Evolutionary conservation across 106 monocot genomes (phyloP).

Genomic region (Dactylorhiza incarnata): DNA sequence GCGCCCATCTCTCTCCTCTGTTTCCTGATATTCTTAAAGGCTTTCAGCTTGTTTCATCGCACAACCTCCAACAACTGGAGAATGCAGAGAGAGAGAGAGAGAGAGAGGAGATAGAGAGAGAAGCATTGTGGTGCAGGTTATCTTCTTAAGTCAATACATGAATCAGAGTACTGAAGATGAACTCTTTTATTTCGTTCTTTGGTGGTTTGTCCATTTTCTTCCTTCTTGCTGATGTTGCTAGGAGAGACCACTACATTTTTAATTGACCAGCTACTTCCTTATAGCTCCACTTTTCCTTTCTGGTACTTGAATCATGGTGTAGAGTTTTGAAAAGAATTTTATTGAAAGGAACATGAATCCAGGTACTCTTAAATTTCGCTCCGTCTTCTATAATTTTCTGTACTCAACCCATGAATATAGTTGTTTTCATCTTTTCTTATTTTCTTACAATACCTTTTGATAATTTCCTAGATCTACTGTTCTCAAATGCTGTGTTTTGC

Average conservation of each 20-base stretch:
- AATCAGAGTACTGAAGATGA: conserved; percentile 21
- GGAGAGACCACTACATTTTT: background rate
- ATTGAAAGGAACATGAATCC: background rate
- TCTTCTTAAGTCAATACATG: background rate
- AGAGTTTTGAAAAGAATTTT: background rate
- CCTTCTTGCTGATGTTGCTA: background rate
- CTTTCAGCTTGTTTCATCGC: conserved; percentile 14
- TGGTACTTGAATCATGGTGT: background rate
- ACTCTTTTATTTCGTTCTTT: conserved; percentile 6
- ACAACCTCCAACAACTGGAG: conserved; percentile 15
- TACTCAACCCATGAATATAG: background rate
- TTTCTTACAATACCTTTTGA: too few species aligned
- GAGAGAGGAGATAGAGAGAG: too few species aligned
- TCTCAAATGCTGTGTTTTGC: too few species aligned
- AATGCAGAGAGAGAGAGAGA: background rate
- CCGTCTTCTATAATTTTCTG: background rate
- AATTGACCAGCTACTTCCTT: background rate
- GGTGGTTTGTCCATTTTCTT: background rate
- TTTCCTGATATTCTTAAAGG: background rate
- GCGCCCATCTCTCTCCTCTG: too few species aligned
- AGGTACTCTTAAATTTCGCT: background rate
- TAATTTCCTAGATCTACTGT: too few species aligned
- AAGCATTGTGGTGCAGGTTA: background rate
- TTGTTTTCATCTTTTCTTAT: too few species aligned
- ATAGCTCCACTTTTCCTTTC: background rate